Evolutionary conservation across 345 rosid species (phyloP), one percentile per base, ranked within the genome.

Genomic region (Ceriops zippeliana): DNA sequence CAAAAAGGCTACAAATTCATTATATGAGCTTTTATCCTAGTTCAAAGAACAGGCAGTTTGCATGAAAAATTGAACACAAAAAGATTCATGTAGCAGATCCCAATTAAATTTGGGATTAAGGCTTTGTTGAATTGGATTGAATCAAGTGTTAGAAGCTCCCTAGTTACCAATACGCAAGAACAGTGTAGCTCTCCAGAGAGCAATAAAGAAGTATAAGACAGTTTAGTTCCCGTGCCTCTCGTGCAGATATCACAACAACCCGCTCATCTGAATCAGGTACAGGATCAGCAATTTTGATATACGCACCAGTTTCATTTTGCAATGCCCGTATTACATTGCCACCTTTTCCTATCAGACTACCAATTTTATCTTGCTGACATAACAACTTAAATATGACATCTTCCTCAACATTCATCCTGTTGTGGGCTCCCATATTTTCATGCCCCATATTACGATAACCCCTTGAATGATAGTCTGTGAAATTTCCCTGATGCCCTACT

Each of bases 261-360:
- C 86, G 81, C 76, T 90, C 96, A 54, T 90, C 90, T 20, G 87
- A 66, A 71, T 87, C 93, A 26, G 83, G 83, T 32, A 81, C 57
- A 27, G 78, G 76, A 75, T 90, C 91, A 20, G 83, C 83, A 6
- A 90, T 83, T 79, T 88, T 87, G 74, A 90, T 88, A 30, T 78
- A 74, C 0, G 96, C 91, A 28, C 96, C 96, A 15, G 93, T 90
- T 64, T 90, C 96, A 66, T 82, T 80, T 66, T 90, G 88, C 81
- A 90, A 15, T 58, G 78, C 80, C 32, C 85, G 75, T 63, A 90
- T 73, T 42, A 85, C 81, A 34, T 84, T 82, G 66, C 96, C 96
- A 61, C 93, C 93, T 77, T 86, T 90, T 73, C 96, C 96, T 58
- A 90, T 90, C 86, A 87, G 79, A 68, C 87, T 83, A 32, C 93